These are phyloP conservation scores for Rhododendron simsii DNA, from an alignment of 148 eudicot genomes.

Conservation along the genomic window DNA sequence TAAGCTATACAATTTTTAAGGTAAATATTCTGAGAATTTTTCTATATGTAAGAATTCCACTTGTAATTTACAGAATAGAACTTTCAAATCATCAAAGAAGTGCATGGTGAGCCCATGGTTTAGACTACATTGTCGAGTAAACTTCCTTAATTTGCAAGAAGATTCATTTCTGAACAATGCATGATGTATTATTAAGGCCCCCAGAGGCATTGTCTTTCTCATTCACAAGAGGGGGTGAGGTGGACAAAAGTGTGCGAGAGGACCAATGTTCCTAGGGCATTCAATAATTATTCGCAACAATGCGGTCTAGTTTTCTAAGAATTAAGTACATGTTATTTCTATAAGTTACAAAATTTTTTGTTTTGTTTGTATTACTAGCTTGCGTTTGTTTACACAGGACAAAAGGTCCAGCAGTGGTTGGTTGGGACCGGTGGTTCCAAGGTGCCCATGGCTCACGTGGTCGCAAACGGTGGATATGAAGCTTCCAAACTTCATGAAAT, in stretches of 20 bases:
- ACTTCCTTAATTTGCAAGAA: not conserved
- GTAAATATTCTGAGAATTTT: not conserved
- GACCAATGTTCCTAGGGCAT: not conserved
- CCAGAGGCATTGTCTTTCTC: not conserved
- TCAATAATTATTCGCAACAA: not conserved
- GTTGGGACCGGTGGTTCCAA: constrained; percentile 36
- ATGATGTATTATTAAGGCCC: not conserved
- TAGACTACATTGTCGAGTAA: not conserved
- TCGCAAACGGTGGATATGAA: constrained; percentile 28
- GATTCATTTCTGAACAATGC: not conserved
- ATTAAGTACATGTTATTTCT: not conserved
- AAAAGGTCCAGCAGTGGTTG: constrained; percentile 19
- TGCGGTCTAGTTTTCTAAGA: not conserved
- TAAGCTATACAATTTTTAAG: not conserved
- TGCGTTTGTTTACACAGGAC: constrained; percentile 17
- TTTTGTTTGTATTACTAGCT: not conserved
- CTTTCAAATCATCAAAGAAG: not conserved
- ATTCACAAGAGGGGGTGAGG: not conserved
- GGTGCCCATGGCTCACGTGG: constrained; percentile 24
- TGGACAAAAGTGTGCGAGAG: not conserved
- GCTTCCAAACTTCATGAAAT: not conserved
- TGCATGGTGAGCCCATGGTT: not conserved
- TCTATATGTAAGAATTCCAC: not conserved
- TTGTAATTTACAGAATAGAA: not conserved
- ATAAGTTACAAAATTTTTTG: not conserved